Evolutionary conservation across 2,329 filamentous ascomycete species (phyloP).

Genomic region (Penicillium polonicum): DNA sequence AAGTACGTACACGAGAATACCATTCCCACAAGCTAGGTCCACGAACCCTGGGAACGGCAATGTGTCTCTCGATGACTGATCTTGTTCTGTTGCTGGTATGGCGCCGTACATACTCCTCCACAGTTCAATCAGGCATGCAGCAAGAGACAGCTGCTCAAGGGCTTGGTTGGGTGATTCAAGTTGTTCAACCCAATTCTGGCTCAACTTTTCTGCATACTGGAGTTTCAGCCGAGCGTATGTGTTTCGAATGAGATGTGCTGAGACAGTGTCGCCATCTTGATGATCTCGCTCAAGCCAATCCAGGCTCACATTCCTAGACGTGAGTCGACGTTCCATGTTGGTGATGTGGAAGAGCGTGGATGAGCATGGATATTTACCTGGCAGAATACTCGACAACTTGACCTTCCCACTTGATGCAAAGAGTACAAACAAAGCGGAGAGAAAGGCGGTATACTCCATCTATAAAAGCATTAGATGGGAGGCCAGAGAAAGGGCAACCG

Average conservation of each 20-base stretch:
- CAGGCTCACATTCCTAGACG: constrained; percentile 3
- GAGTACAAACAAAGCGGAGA: not conserved
- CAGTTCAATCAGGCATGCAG: constrained; percentile 87
- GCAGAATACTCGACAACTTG: not conserved
- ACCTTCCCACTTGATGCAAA: not conserved
- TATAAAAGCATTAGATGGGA: not conserved
- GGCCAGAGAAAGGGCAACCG: not conserved
- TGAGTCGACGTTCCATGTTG: constrained; percentile 5
- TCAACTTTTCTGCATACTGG: constrained; percentile 70
- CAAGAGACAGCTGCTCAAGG: constrained; percentile 89
- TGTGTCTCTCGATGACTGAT: constrained; percentile 11
- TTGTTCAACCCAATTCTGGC: constrained; percentile 76
- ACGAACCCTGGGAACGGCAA: constrained; percentile 78
- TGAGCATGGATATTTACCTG: not conserved
- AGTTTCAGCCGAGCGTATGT: constrained; percentile 78
- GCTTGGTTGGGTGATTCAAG: constrained; percentile 91
- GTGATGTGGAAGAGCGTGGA: not conserved
- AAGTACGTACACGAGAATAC: constrained; percentile 81
- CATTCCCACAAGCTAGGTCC: constrained; percentile 95
- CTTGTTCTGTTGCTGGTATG: constrained; percentile 22
- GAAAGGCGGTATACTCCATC: not conserved
- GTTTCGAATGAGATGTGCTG: constrained; percentile 74
- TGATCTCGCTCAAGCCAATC: not conserved
- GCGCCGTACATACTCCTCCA: constrained; percentile 78
- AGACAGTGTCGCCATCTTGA: constrained; percentile 60